A percentile compares a stretch with the other conserved stretches of the same genome.
Evolutionary conservation across 352 stramenopile genomes (phyloP).

Genomic region (Pythium angustatum): DNA sequence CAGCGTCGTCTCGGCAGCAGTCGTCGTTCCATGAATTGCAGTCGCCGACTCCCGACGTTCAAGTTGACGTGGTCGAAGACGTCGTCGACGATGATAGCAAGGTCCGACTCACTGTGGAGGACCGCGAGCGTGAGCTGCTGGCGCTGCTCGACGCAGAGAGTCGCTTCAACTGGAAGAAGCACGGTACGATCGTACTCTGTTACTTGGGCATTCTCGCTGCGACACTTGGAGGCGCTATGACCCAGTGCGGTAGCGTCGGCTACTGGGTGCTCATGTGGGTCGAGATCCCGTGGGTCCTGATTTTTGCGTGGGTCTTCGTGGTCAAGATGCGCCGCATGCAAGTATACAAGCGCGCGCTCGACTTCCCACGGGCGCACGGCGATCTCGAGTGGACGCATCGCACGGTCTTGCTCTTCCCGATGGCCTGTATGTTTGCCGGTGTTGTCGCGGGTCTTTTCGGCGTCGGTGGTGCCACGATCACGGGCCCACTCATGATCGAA

Average conservation of each 20-base stretch:
- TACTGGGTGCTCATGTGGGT: constrained; percentile 49
- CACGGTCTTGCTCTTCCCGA: constrained; percentile 41
- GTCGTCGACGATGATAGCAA: no score
- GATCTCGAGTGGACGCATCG: constrained; percentile 48
- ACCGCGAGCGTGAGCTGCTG: neutral
- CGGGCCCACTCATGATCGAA: constrained; percentile 58
- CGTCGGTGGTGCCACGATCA: constrained; percentile 54
- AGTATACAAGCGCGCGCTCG: constrained; percentile 39
- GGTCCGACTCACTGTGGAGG: no score
- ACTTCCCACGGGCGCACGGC: constrained; percentile 38
- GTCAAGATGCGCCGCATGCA: constrained; percentile 36
- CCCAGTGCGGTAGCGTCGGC: constrained; percentile 34
- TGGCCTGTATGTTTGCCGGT: constrained; percentile 38
- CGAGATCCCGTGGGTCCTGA: constrained; percentile 49
- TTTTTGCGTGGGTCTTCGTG: constrained; percentile 38
- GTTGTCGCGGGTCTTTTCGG: constrained; percentile 55
- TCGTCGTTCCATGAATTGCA: constrained; percentile 12
- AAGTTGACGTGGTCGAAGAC: neutral
- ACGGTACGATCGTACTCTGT: constrained; percentile 13
- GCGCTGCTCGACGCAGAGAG: constrained; percentile 6
- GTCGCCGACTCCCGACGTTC: constrained; percentile 10
- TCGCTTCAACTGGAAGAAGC: constrained; percentile 15
- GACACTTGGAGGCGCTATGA: constrained; percentile 22
- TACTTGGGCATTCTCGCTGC: constrained; percentile 19
- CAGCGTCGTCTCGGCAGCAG: neutral